Conservation (phyloP, 257 asterid species). For the Penstemon davidsonii region DNA sequence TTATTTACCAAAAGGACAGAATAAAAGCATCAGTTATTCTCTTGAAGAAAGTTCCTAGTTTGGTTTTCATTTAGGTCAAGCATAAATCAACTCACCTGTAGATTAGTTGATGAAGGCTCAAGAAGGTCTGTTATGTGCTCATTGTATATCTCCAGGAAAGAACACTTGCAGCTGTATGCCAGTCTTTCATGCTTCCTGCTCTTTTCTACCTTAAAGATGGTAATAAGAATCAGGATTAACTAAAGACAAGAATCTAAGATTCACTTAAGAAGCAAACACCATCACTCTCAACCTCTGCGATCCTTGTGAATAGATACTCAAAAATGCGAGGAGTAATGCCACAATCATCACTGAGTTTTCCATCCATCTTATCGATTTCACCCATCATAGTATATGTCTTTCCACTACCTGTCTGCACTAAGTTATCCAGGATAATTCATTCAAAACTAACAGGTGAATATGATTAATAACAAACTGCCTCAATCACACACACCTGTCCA, state of each 20-base stretch:
- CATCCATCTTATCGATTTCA: constrained; percentile 58
- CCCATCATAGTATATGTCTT: constrained; percentile 94
- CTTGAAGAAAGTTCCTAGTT: not conserved
- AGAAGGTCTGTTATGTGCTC: constrained; percentile 94
- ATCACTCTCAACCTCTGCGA: constrained; percentile 54
- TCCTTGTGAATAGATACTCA: constrained; percentile 68
- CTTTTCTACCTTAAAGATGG: constrained; percentile 67
- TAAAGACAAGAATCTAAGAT: constrained; percentile 1
- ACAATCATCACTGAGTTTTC: constrained; percentile 57
- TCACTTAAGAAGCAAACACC: constrained; percentile 4
- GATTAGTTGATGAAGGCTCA: constrained; percentile 79
- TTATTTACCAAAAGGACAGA: constrained; percentile 21
- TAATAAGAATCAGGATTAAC: constrained; percentile 22
- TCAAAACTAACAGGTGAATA: constrained; percentile 3
- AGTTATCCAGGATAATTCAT: constrained; percentile 8
- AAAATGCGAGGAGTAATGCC: constrained; percentile 87
- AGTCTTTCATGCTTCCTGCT: constrained; percentile 60
- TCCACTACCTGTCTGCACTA: constrained; percentile 83
- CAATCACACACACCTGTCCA: constrained; percentile 58
- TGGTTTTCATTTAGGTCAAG: constrained; percentile 16
- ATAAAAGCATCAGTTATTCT: constrained; percentile 11
- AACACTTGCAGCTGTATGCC: constrained; percentile 81
- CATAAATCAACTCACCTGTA: constrained; percentile 51
- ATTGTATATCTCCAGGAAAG: constrained; percentile 84
- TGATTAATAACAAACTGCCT: constrained; percentile 13